A percentile compares a stretch with the other conserved stretches of the same genome.
These are phyloP conservation scores for Ammopiptanthus mongolicus DNA, from an alignment of 306 rosid genomes.

Conservation along the genomic window DNA sequence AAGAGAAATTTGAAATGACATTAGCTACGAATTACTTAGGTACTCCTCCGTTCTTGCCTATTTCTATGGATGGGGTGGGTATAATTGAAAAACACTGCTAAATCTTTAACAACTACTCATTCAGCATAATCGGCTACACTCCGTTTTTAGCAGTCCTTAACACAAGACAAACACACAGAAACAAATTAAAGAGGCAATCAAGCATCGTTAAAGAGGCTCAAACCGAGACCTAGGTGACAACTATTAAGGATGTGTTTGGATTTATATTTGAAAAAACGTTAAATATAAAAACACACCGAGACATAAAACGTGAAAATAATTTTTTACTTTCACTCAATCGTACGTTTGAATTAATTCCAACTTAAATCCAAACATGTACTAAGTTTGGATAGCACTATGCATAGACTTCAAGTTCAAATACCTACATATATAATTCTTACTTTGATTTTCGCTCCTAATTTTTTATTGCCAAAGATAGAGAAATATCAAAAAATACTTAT, in stretches of 20 bases:
- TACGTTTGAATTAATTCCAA: too few relatives aligned
- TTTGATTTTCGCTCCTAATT: too few relatives aligned
- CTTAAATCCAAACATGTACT: too few relatives aligned
- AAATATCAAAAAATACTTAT: too few relatives aligned
- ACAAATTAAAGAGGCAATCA: not conserved
- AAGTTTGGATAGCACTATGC: not conserved
- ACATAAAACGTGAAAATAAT: too few relatives aligned
- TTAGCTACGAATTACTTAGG: constrained; percentile 96
- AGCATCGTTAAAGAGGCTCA: not conserved
- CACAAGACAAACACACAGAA: not conserved
- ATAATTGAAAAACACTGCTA: not conserved
- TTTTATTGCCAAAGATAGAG: too few relatives aligned
- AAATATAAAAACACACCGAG: too few relatives aligned
- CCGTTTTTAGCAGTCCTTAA: not conserved
- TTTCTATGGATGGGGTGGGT: not conserved
- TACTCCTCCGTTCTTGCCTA: constrained; percentile 18
- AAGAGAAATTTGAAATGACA: constrained; percentile 91
- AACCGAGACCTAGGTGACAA: not conserved
- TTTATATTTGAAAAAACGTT: too few relatives aligned
- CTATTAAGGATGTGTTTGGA: too few relatives aligned
- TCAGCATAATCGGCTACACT: not conserved
- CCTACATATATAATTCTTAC: not conserved
- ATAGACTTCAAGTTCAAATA: not conserved
- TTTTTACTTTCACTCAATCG: too few relatives aligned
- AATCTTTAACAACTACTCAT: not conserved